Conservation (phyloP, 2,329 filamentous ascomycete genomes). For the Pestalotiopsis sp. region DNA sequence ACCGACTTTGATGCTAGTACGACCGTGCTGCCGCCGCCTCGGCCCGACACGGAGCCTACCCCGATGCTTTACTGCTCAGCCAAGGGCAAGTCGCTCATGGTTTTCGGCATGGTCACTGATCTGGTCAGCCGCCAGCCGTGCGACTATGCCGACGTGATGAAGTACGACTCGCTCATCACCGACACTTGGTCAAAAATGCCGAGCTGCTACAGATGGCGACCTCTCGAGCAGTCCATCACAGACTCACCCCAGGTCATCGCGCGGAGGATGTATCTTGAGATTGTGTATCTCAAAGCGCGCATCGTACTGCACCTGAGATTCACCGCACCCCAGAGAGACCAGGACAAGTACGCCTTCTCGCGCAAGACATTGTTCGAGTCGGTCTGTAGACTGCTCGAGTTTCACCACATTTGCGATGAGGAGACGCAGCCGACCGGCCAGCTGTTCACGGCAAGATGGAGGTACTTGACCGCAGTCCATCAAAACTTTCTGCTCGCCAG, state of each 20-base stretch:
- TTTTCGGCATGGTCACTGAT: constrained; percentile 14
- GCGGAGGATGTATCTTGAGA: constrained; percentile 51
- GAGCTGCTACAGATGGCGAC: constrained; percentile 18
- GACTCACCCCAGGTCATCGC: constrained; percentile 54
- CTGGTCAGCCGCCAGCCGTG: constrained; percentile 18
- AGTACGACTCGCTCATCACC: constrained; percentile 23
- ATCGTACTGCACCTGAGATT: constrained; percentile 57
- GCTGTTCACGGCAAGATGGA: constrained; percentile 46
- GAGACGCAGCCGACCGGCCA: constrained; percentile 47
- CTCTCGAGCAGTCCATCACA: constrained; percentile 38
- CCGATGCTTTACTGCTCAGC: constrained; percentile 6
- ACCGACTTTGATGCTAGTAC: constrained; percentile 40
- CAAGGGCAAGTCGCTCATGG: background rate
- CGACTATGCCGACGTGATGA: constrained; percentile 25
- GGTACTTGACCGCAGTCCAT: constrained; percentile 44
- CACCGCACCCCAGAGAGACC: constrained; percentile 39
- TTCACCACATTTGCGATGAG: constrained; percentile 51
- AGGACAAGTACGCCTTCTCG: constrained; percentile 40
- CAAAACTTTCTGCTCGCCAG: constrained; percentile 51
- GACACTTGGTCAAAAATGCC: constrained; percentile 20
- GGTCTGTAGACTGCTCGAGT: constrained; percentile 48
- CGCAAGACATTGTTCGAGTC: constrained; percentile 47
- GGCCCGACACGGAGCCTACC: constrained; percentile 29
- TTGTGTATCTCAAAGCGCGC: constrained; percentile 53
- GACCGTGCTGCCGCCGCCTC: constrained; percentile 36